Evolutionary conservation across 768 basidiomycete genomes (phyloP).

Genomic region (Clitopilus passeckerianus): DNA sequence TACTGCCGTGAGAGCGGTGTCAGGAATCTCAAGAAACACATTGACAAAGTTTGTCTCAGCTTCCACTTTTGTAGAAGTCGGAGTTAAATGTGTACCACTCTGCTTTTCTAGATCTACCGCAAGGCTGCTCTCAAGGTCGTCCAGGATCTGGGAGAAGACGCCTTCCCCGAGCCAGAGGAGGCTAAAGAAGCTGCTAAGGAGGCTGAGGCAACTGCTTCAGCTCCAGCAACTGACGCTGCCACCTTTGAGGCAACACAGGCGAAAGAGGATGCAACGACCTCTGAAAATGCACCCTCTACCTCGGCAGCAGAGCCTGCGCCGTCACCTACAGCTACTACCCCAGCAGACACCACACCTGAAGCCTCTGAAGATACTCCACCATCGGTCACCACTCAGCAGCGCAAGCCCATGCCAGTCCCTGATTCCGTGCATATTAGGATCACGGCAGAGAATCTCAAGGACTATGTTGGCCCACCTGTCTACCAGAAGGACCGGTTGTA

Average conservation of each 20-base stretch:
- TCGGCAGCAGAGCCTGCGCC: conserved; percentile 1
- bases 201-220: conserved; percentile 5
- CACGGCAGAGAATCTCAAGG: conserved; percentile 84
- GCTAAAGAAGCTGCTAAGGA: conserved; percentile 6
- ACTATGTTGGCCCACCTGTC: conserved; percentile 93
- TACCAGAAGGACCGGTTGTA: conserved; percentile 97
- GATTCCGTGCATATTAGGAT: conserved; percentile 74
- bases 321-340: conserved; percentile 10
- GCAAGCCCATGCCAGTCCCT: conserved; percentile 80
- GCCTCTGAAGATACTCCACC: conserved; percentile 22
- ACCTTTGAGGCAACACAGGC: conserved; percentile 8
- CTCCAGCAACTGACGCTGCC: conserved; percentile 13
- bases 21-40: conserved; percentile 94
- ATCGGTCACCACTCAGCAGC: conserved; percentile 69
- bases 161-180: conserved; percentile 63
- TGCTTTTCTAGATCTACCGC: conserved; percentile 73
- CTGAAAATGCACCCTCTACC: conserved; percentile 6
- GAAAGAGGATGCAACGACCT: conserved; percentile 45
- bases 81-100: not conserved
- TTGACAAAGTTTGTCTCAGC: conserved; percentile 81
- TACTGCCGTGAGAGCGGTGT: conserved; percentile 98
- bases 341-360: conserved; percentile 14
- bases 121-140: conserved; percentile 94
- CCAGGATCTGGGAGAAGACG: conserved; percentile 82
- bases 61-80: not conserved